Evolutionary conservation across 192 early-diverging fungal species (phyloP), one percentile per base, ranked within the genome.

Genomic region (Oehlia diaphana): DNA sequence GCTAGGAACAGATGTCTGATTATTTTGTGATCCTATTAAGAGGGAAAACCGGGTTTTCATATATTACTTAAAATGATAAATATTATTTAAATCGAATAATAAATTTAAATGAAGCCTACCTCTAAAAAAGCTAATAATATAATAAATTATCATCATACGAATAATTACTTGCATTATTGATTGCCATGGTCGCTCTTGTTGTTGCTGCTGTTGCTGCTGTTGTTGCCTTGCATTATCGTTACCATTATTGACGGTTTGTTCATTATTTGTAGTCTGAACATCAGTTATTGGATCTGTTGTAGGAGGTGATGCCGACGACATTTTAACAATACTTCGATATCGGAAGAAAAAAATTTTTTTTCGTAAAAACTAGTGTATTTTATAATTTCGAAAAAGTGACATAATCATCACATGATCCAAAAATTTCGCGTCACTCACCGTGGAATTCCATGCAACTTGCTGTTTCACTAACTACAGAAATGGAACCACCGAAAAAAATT

Each of bases 61-160:
- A 70, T 39, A 44, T 47, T 47, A 37, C 35, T 12, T 47, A 5
- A 47, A 47, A 47, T 47, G 12, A 47, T 47, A 7, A 44, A n/a
- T 44, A 70, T 9, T 9, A 37, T 21, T n/a, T 42, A 1, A 70
- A 23, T 70, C 67, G 7, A n/a, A 21, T 44, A 0, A 7, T 42
- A 21, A 70, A 70, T 44, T 42, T 39, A 69, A 44, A 69, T 14
- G 13, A 19, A 70, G 9, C 37, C 9, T 44, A 23, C 68, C 68
- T 70, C 23, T 70, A 42, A 70, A 70, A 70, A 47, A 70, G 47
- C 9, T n/a, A 16, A 70, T 44, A n/a, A 70, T 2, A 37, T 44
- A 70, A 44, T 70, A 70, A 10, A 39, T 39, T 10, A 70, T 2
- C 35, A 70, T 44, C 3, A 42, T 9, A 37, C n/a, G 35, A 35